These are phyloP conservation scores for Citrus medica DNA, from an alignment of 345 rosid species.

Conservation along the genomic window DNA sequence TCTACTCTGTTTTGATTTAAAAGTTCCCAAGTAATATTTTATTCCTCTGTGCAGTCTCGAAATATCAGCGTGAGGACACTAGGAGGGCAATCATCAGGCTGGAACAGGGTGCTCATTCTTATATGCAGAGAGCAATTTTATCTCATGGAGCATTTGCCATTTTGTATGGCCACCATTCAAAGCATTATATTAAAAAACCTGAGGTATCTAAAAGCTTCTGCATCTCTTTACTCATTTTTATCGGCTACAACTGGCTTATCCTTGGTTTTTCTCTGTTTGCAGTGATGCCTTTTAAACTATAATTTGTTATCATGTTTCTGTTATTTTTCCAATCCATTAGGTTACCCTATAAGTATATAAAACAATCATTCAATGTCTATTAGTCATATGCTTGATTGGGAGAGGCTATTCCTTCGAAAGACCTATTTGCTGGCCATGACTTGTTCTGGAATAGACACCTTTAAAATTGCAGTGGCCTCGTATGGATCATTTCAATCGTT, in stretches of 20 bases:
- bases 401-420: not conserved
- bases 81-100: conserved; percentile 62
- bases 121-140: conserved; percentile 73
- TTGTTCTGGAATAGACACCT: not conserved
- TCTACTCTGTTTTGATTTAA: not conserved
- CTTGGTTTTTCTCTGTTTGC: not conserved
- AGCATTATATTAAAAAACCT: conserved; percentile 73
- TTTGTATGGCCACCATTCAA: conserved; percentile 65
- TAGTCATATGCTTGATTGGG: not conserved
- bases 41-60: conserved; percentile 47
- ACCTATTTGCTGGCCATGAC: not conserved
- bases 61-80: conserved; percentile 60
- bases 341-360: not conserved
- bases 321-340: not conserved
- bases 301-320: not conserved
- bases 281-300: not conserved
- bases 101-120: conserved; percentile 71
- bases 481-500: not conserved
- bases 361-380: not conserved
- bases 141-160: conserved; percentile 70
- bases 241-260: not conserved
- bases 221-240: not conserved
- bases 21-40: not conserved
- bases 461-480: not conserved
- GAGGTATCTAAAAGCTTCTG: conserved; percentile 49